Percentiles rank a stretch among this genome's conserved stretches.
Evolutionary conservation across 345 rosid species (phyloP).

Genomic region (Murraya koenigii): DNA sequence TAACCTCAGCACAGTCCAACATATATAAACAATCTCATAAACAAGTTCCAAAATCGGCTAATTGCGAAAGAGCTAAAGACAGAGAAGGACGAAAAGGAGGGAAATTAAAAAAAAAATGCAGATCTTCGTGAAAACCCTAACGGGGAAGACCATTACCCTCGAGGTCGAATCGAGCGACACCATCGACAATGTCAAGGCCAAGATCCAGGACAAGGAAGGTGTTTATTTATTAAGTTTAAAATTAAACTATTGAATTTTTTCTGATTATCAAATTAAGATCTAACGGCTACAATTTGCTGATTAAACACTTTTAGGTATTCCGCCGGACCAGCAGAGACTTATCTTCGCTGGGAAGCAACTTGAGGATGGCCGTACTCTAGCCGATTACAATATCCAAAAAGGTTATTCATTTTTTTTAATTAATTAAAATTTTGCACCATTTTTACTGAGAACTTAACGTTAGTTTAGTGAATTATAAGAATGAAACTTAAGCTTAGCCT

Average conservation of each 20-base stretch:
- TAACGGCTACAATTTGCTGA: constrained; percentile 5
- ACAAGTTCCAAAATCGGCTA: neutral
- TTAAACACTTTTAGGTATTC: constrained; percentile 30
- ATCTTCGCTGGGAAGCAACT: constrained; percentile 58
- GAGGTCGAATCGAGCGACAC: constrained; percentile 78
- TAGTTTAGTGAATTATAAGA: neutral
- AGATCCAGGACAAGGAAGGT: constrained; percentile 86
- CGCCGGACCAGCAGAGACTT: constrained; percentile 57
- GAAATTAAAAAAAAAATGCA: constrained; percentile 47
- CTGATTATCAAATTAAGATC: neutral
- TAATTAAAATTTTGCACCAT: too few relatives aligned
- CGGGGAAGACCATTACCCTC: constrained; percentile 74
- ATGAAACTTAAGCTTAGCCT: neutral
- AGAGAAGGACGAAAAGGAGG: neutral
- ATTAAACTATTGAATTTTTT: neutral
- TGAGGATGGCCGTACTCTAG: constrained; percentile 56
- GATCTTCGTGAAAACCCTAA: constrained; percentile 74
- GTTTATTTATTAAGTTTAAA: neutral
- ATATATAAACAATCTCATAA: constrained; percentile 5
- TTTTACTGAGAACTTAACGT: neutral
- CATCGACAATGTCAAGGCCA: constrained; percentile 72
- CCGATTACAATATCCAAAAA: constrained; percentile 53
- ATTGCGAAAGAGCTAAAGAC: neutral
- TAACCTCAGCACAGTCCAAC: neutral
- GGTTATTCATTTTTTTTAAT: constrained; percentile 15